Evolutionary conservation across 1,284 basidiomycete species (phyloP), one percentile per base, ranked within the genome.

Genomic region (Cutaneotrichosporon mucoides): DNA sequence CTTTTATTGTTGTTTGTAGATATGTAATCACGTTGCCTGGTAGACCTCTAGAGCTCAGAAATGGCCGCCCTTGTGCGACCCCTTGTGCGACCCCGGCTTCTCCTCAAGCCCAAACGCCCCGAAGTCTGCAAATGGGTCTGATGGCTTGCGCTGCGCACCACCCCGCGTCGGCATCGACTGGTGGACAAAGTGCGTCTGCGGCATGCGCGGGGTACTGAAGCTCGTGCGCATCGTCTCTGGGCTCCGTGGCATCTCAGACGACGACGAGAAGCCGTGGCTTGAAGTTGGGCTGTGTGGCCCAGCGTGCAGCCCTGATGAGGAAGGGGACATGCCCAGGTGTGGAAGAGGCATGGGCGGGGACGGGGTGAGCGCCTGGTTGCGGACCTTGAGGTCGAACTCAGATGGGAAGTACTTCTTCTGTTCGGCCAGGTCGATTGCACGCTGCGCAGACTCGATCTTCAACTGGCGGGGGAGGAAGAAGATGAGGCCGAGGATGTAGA

Each of bases 401-500:
- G 48, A 34, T 1, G 58, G 47, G 52, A 57, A 61, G 52, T 45
- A 57, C 37, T 54, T 50, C 13, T 60, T 53, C 43, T 56, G 43
- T n/a, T 57, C 46, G 6, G 42, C 44, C 36, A 57, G 42, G 41
- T 55, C 52, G 2, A 40, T 33, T 16, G 55, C 57, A 11, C 57
- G 42, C 43, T 61, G 49, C 0, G 33, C 45, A 9, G 38, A 51
- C 54, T 67, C 63, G 33, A 59, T 56, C n/a, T 49, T 54, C 13
- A 61, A 55, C 53, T 67, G 67, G 11, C 61, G 56, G 4, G 65
- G 67, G 7, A 68, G 55, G 58, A 64, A 51, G 57, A 62, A 65
- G 12, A 53, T 45, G 53, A 75, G 54, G 54, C 50, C 52, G 60
- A 73, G 53, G 62, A 72, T 35, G 43, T 69, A 66, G 6, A 37